phyloP scores from a whole-genome alignment of 768 basidiomycete species.

The Serendipita sp. region DNA sequence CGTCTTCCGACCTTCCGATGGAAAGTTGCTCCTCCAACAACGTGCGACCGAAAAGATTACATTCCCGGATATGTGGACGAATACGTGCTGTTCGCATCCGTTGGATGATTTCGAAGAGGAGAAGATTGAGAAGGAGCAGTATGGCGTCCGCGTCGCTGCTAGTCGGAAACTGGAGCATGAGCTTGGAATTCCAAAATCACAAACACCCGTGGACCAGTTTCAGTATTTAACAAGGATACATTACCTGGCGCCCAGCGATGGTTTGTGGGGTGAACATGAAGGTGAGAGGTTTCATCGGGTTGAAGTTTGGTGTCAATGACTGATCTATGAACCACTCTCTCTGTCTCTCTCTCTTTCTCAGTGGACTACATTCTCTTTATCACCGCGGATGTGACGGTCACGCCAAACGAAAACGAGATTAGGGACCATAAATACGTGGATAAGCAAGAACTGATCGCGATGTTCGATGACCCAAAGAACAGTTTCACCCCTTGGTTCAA shows the following conservation, averaged over 20 bases:
- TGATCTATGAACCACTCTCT: neutral
- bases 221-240: constrained; percentile 94
- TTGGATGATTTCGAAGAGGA: constrained; percentile 80
- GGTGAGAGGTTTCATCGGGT: constrained; percentile 27
- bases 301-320: neutral
- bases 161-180: constrained; percentile 93
- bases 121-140: constrained; percentile 56
- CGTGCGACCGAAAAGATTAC: constrained; percentile 98
- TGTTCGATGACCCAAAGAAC: constrained; percentile 74
- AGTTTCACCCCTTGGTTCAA: constrained; percentile 99
- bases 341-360: constrained; percentile 19
- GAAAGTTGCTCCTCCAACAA: constrained; percentile 84
- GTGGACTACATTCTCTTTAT: constrained; percentile 97
- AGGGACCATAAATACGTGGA: constrained; percentile 80
- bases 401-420: constrained; percentile 80
- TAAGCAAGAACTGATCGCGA: constrained; percentile 72
- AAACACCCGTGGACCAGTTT: constrained; percentile 71
- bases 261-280: constrained; percentile 97
- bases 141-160: constrained; percentile 79
- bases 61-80: constrained; percentile 99
- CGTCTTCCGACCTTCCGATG: constrained; percentile 86
- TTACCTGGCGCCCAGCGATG: constrained; percentile 86
- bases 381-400: constrained; percentile 71
- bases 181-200: constrained; percentile 68
- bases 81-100: constrained; percentile 97